These are phyloP conservation scores for Mortierella hygrophila DNA, from an alignment of 192 early-diverging fungal species.

Conservation along the genomic window DNA sequence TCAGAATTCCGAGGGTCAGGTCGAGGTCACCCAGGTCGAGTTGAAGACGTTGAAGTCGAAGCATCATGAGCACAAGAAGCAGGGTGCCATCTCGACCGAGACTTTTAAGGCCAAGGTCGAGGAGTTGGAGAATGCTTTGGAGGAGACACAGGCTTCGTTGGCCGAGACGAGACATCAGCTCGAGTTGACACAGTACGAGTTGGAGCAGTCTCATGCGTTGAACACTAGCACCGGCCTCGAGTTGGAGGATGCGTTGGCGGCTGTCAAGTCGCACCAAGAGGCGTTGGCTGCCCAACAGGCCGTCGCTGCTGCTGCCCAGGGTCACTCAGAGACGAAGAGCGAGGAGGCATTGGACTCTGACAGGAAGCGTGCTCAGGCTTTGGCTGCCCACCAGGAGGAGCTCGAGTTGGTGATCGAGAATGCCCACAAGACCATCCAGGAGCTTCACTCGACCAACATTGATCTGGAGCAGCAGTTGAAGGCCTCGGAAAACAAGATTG, in stretches of 20 bases:
- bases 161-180: conserved; percentile 25
- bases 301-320: not conserved
- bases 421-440: conserved; percentile 33
- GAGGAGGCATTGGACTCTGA: conserved; percentile 22
- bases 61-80: conserved; percentile 57
- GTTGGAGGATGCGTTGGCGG: conserved; percentile 30
- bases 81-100: conserved; percentile 14
- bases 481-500: conserved; percentile 48
- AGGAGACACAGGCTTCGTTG: conserved; percentile 33
- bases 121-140: conserved; percentile 8
- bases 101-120: conserved; percentile 15
- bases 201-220: conserved; percentile 31
- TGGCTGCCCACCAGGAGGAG: conserved; percentile 37
- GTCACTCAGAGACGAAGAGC: not conserved
- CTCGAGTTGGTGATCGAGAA: conserved; percentile 44
- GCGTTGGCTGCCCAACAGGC: not conserved
- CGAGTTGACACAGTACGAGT: conserved; percentile 27
- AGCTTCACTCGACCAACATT: conserved; percentile 22
- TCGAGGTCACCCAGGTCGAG: conserved; percentile 21
- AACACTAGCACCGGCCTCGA: conserved; percentile 24
- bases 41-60: conserved; percentile 40
- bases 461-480: conserved; percentile 40
- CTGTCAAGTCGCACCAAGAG: conserved; percentile 14
- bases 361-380: conserved; percentile 15
- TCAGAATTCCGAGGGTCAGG: conserved; percentile 25